Evolutionary conservation across 2,329 filamentous ascomycete genomes (phyloP).

Genomic region (Xylariomycetidae sp.): DNA sequence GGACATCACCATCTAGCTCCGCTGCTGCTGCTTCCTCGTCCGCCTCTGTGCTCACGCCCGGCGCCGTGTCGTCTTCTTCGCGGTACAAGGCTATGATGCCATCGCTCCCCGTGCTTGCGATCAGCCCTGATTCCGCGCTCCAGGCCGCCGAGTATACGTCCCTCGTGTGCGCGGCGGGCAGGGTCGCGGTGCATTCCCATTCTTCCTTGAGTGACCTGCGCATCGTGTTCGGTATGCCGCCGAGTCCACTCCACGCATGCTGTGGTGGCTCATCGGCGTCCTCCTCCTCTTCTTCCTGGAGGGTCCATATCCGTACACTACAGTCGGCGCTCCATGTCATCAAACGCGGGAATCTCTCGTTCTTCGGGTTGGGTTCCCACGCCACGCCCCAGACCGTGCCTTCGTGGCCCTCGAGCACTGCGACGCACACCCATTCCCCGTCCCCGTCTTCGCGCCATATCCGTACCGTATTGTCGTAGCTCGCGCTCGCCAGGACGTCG

Average conservation of each 20-base stretch:
- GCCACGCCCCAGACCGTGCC: slow-evolving; percentile 90
- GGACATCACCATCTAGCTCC: slow-evolving; percentile 27
- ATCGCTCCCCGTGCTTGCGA: slow-evolving; percentile 89
- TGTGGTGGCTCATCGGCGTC: slow-evolving; percentile 30
- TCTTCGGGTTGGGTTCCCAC: slow-evolving; percentile 51
- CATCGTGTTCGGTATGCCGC: slow-evolving; percentile 84
- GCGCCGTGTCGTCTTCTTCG: slow-evolving; percentile 42
- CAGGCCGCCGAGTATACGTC: slow-evolving; percentile 83
- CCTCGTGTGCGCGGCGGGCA: slow-evolving; percentile 72
- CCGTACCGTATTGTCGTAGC: slow-evolving; percentile 88
- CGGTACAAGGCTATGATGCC: slow-evolving; percentile 75
- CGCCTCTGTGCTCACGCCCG: slow-evolving; percentile 7
- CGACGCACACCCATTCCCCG: slow-evolving; percentile 85
- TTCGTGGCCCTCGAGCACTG: slow-evolving; percentile 71
- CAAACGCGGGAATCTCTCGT: slow-evolving; percentile 54
- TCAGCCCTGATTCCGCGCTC: slow-evolving; percentile 70
- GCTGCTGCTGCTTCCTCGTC: slow-evolving; percentile 20
- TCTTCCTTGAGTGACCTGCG: slow-evolving; percentile 71
- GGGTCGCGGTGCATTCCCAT: slow-evolving; percentile 72
- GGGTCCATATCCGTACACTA: slow-evolving; percentile 74
- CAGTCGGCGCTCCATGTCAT: slow-evolving; percentile 82
- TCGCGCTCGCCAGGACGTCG: slow-evolving; percentile 81
- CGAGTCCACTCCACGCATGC: slow-evolving; percentile 38
- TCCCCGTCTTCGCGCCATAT: slow-evolving; percentile 88
- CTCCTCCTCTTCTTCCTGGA: slow-evolving; percentile 51